Percentiles rank a stretch among this genome's conserved stretches.
phyloP scores from a whole-genome alignment of 2,329 filamentous ascomycete species.

The Aspergillus thermomutatus region DNA sequence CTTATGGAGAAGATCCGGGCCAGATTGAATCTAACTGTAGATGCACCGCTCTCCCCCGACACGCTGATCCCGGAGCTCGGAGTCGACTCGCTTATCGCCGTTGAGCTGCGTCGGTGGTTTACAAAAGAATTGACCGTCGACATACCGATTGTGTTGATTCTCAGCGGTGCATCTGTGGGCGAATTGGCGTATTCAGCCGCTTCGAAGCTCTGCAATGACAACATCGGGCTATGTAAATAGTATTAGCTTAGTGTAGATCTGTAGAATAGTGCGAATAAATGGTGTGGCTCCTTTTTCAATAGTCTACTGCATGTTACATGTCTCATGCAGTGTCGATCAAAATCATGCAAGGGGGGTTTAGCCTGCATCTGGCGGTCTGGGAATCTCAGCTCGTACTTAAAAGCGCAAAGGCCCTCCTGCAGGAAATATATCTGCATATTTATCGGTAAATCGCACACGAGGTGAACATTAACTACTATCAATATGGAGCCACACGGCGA shows the following conservation, averaged over 20 bases:
- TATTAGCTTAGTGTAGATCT: not conserved
- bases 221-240: not conserved
- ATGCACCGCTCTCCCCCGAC: not conserved
- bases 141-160: conserved; percentile 47
- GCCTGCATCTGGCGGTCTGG: not conserved
- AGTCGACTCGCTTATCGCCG: conserved; percentile 39
- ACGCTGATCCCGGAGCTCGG: conserved; percentile 28
- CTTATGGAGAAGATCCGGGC: conserved; percentile 1
- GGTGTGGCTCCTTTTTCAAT: not conserved
- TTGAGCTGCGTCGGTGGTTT: conserved; percentile 49
- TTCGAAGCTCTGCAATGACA: not conserved
- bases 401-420: not conserved
- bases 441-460: not conserved
- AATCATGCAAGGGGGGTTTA: not conserved
- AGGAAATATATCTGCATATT: not conserved
- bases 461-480: not conserved
- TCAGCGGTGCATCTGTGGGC: conserved; percentile 32
- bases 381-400: not conserved
- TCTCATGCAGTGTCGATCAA: not conserved
- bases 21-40: conserved; percentile 1
- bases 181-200: not conserved
- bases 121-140: conserved; percentile 43
- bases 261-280: not conserved
- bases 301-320: not conserved
- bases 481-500: not conserved